These are phyloP conservation scores for Bolboschoenus planiculmis DNA, from an alignment of 176 grass and related monocot species.

Conservation along the genomic window DNA sequence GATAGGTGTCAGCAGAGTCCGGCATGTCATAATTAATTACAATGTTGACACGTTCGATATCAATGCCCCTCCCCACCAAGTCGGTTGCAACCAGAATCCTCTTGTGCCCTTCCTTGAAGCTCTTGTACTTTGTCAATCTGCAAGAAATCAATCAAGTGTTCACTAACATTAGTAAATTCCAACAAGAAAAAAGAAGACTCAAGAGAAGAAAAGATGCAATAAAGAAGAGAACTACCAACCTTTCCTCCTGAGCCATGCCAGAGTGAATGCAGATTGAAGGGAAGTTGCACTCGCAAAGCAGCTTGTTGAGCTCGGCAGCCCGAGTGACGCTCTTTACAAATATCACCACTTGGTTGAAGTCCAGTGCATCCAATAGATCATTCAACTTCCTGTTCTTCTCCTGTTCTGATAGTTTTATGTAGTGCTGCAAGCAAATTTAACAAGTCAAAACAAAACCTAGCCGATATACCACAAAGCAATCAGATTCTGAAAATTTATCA, in stretches of 20 bases:
- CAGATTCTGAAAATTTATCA: not conserved
- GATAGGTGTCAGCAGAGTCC: constrained; percentile 88
- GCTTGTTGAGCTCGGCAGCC: constrained; percentile 92
- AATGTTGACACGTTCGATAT: constrained; percentile 97
- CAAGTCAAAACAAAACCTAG: not conserved
- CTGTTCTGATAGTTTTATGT: constrained; percentile 81
- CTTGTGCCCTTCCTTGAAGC: constrained; percentile 98
- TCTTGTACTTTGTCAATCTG: constrained; percentile 87
- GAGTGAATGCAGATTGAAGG: constrained; percentile 97
- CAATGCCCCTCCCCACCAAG: constrained; percentile 95
- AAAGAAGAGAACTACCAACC: constrained; percentile 21
- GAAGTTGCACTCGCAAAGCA: constrained; percentile 95
- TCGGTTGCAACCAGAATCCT: constrained; percentile 95
- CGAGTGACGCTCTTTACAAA: constrained; percentile 95
- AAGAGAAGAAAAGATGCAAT: not conserved
- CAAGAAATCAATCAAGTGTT: not conserved
- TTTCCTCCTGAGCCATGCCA: constrained; percentile 96
- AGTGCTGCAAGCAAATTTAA: constrained; percentile 43
- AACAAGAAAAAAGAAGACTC: not conserved
- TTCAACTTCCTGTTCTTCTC: constrained; percentile 99
- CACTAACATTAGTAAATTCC: not conserved
- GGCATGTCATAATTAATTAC: constrained; percentile 99
- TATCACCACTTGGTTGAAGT: constrained; percentile 98
- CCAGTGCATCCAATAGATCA: constrained; percentile 92
- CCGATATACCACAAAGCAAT: not conserved